phyloP scores from a whole-genome alignment of 1,284 basidiomycete genomes.

The Boletus smithii region DNA sequence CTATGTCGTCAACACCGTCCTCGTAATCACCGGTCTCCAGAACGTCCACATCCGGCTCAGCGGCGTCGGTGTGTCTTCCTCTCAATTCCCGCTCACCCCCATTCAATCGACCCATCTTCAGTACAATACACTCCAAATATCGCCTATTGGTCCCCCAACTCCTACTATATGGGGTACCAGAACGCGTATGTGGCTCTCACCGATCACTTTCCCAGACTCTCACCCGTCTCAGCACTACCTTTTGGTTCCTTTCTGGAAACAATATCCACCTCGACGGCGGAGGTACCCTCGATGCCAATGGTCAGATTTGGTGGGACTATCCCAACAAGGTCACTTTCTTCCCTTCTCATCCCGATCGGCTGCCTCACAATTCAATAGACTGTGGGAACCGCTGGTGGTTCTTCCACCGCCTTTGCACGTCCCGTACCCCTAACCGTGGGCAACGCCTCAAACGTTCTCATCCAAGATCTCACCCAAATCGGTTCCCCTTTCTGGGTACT shows the following conservation, averaged over 20 bases:
- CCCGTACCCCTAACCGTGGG: conserved; percentile 46
- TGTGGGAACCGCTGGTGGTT: conserved; percentile 18
- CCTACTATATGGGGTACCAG: conserved; percentile 42
- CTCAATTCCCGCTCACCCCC: neutral
- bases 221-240: conserved; percentile 38
- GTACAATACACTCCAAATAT: conserved; percentile 44
- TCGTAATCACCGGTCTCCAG: conserved; percentile 37
- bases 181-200: conserved; percentile 29
- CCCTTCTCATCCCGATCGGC: conserved; percentile 1
- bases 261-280: conserved; percentile 45
- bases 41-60: conserved; percentile 42
- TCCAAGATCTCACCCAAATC: conserved; percentile 40
- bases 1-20: conserved; percentile 42
- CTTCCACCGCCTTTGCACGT: conserved; percentile 40
- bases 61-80: conserved; percentile 27
- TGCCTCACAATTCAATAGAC: conserved; percentile 20
- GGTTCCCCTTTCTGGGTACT: conserved; percentile 36
- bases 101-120: neutral
- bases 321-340: conserved; percentile 15
- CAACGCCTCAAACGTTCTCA: conserved; percentile 43
- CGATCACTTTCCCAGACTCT: neutral
- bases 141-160: conserved; percentile 44
- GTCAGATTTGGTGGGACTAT: conserved; percentile 41
- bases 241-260: conserved; percentile 46
- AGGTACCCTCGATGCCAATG: conserved; percentile 41